Evolutionary conservation across 2,329 filamentous ascomycete genomes (phyloP).

Genomic region (Paraphaeosphaeria minitans): DNA sequence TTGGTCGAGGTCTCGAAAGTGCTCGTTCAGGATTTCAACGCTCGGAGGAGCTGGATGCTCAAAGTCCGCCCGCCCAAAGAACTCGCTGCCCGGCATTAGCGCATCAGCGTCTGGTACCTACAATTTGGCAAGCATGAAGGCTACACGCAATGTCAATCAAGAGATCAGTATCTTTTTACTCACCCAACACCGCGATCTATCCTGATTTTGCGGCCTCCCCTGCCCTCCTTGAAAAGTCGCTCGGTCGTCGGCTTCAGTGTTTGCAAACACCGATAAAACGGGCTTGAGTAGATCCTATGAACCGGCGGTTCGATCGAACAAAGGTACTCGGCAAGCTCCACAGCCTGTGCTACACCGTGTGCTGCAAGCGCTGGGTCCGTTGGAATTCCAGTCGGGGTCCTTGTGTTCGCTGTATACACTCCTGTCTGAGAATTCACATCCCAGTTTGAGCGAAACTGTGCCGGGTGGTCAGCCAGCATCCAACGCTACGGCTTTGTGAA

Average conservation of each 20-base stretch:
- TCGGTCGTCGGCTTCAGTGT: constrained; percentile 47
- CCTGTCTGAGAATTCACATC: constrained; percentile 81
- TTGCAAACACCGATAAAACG: constrained; percentile 50
- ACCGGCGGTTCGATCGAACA: constrained; percentile 67
- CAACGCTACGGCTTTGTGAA: constrained; percentile 15
- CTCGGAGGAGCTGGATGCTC: constrained; percentile 80
- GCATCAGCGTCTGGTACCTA: not conserved
- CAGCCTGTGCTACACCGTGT: constrained; percentile 82
- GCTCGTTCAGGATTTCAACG: constrained; percentile 66
- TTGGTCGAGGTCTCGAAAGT: constrained; percentile 64
- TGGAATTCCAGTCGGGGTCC: constrained; percentile 83
- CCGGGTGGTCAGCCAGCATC: constrained; percentile 26
- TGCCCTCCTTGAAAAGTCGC: constrained; percentile 36
- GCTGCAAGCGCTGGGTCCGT: constrained; percentile 86
- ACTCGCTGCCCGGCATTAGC: constrained; percentile 65
- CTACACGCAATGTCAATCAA: not conserved
- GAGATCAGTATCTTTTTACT: constrained; percentile 15
- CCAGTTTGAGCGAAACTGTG: constrained; percentile 85
- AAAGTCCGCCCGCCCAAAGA: constrained; percentile 87
- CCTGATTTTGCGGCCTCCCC: constrained; percentile 50
- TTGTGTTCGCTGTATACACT: constrained; percentile 68
- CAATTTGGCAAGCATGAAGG: constrained; percentile 24
- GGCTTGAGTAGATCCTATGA: constrained; percentile 71
- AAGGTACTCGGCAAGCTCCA: constrained; percentile 73
- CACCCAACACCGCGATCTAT: constrained; percentile 61